phyloP scores from a whole-genome alignment of 2,329 filamentous ascomycete genomes.

The Curvularia sp. region DNA sequence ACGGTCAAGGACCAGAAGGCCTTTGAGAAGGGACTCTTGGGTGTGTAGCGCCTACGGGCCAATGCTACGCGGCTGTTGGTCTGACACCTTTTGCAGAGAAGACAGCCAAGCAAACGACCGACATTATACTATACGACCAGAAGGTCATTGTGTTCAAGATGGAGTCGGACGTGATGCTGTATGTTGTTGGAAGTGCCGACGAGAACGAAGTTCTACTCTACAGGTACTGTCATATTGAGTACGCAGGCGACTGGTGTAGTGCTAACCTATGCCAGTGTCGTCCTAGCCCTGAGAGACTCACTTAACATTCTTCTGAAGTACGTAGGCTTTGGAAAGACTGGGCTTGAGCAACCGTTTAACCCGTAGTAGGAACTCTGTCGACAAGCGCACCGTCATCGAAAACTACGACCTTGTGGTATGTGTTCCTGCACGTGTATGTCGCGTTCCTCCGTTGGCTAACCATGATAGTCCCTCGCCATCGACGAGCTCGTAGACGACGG shows the following conservation, averaged over 20 bases:
- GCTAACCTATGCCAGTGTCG: constrained; percentile 64
- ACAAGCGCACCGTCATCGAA: constrained; percentile 97
- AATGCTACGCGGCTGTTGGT: constrained; percentile 48
- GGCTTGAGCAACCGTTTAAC: constrained; percentile 11
- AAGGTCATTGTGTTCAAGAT: constrained; percentile 96
- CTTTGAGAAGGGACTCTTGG: constrained; percentile 91
- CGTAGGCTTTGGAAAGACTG: constrained; percentile 35
- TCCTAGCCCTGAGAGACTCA: constrained; percentile 88
- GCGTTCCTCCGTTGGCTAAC: constrained; percentile 61
- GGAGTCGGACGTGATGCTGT: constrained; percentile 96
- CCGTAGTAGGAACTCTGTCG: constrained; percentile 78
- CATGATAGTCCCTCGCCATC: constrained; percentile 86
- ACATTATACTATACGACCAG: constrained; percentile 98
- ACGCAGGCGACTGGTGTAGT: too few relatives aligned
- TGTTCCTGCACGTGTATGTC: background rate
- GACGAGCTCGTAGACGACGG: constrained; percentile 76
- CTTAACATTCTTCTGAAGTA: constrained; percentile 93
- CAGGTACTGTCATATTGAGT: constrained; percentile 54
- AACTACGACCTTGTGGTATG: constrained; percentile 88
- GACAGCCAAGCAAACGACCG: constrained; percentile 92
- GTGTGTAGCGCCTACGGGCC: constrained; percentile 73
- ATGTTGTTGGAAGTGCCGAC: constrained; percentile 85
- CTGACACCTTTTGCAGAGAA: constrained; percentile 64
- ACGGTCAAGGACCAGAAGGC: constrained; percentile 92
- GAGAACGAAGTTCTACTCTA: constrained; percentile 98